Evolutionary conservation across 306 rosid species (phyloP), one percentile per base, ranked within the genome.

Genomic region (Inga leiocalycina): DNA sequence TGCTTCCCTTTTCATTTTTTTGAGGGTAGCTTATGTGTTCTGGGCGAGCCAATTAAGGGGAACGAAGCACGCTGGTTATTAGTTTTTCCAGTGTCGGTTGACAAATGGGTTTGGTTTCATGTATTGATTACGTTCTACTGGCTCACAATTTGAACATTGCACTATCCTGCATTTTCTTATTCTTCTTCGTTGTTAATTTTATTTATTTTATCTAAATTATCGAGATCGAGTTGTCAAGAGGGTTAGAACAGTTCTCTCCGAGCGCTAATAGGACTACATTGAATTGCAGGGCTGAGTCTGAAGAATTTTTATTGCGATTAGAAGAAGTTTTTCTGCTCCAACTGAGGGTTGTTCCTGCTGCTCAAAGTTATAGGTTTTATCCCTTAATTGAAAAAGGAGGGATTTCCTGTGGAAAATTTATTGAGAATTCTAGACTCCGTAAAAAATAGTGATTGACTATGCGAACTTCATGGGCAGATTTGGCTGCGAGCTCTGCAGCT

Each of bases 401-500:
- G 30, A 17, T 69, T 80, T 69, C 62, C 67, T 41, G 71, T 59
- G 57, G 76, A 44, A 77, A 27, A 35, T 68, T 74, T 75, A 73
- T 71, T 19, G 81, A 49, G 83, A 57, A n/a, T 22, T 57, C 65
- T 22, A 57, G 65, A 10, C 30, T 57, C 30, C 84, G 76, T 51
- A 22, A 74, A 79, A 73, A 81, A 83, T 87, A 56, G 81, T 77
- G 82, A 68, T 84, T 88, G 84, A 89, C 84, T 80, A 89, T 88
- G 90, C 90, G 93, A 85, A 56, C 88, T 87, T 91, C 94, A 73
- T 91, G 94, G 94, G 94, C 94, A 80, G 94, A 91, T 85, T 79
- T 89, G 86, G 93, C 93, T 76, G 94, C 94, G 37, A 91, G 85
- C 82, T 86, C 94, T 75, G 89, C 89, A 73, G 90, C 91, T 79